phyloP scores from a whole-genome alignment of 164 flowering plant genomes.

The Liriodendron chinense region DNA sequence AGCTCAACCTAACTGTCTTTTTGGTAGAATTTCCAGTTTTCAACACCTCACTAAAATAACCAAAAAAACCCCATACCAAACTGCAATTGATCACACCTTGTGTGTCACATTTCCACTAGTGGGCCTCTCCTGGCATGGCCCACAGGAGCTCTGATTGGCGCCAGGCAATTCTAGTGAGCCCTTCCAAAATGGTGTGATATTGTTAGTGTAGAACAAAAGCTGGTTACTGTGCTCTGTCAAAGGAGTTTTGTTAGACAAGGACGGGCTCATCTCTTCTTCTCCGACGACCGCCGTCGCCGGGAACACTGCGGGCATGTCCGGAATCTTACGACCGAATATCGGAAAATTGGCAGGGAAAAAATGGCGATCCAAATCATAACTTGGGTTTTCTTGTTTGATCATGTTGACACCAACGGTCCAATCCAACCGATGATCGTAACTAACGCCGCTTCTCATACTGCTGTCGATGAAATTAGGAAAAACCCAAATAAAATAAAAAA shows the following conservation, averaged over 20 bases:
- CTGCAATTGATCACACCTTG: background rate
- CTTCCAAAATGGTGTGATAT: background rate
- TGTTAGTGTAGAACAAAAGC: background rate
- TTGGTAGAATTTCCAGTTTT: too few relatives aligned
- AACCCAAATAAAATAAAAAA: background rate
- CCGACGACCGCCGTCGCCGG: background rate
- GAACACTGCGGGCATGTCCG: background rate
- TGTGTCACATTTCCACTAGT: background rate
- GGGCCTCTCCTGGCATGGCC: conserved; percentile 1
- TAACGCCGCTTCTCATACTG: background rate
- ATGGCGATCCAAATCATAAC: background rate
- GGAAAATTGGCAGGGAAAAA: background rate
- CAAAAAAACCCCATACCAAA: background rate
- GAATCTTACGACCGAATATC: background rate
- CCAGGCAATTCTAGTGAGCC: background rate
- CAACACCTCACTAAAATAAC: background rate
- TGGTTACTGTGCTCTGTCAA: background rate
- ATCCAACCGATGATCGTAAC: background rate
- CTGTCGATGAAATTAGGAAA: background rate
- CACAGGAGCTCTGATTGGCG: background rate
- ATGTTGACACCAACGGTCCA: background rate
- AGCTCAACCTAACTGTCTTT: too few relatives aligned
- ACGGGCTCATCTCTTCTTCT: background rate
- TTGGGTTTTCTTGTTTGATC: conserved; percentile 5
- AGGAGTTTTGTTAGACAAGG: background rate